Percentiles rank a stretch among this genome's conserved stretches.
Evolutionary conservation across 1,284 basidiomycete species (phyloP).

Genomic region (Malassezia yamatoensis): DNA sequence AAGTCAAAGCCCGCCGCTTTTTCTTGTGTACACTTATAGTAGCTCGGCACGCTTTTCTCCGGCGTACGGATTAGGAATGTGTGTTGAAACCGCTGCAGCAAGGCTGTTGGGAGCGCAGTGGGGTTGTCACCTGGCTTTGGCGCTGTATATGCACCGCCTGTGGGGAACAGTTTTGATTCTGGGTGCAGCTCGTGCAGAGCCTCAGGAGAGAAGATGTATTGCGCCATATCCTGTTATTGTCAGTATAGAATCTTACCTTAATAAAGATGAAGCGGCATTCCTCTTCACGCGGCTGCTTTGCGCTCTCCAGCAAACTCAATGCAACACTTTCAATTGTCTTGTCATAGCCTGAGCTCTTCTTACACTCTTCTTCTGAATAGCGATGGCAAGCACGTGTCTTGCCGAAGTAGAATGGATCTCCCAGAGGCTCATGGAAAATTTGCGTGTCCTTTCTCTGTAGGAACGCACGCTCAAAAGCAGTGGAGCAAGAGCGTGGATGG

Average conservation of each 20-base stretch:
- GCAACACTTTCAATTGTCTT: slow-evolving; percentile 22
- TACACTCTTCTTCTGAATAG: slow-evolving; percentile 29
- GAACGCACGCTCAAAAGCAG: slow-evolving; percentile 39
- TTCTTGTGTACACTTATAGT: slow-evolving; percentile 43
- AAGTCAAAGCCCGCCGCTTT: slow-evolving; percentile 38
- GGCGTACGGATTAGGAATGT: slow-evolving; percentile 45
- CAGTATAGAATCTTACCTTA: slow-evolving; percentile 15
- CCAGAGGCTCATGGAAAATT: slow-evolving; percentile 38
- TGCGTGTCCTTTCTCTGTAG: slow-evolving; percentile 36
- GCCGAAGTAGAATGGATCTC: slow-evolving; percentile 36
- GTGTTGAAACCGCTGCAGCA: slow-evolving; percentile 38
- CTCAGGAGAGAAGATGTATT: slow-evolving; percentile 31
- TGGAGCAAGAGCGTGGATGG: slow-evolving; percentile 33
- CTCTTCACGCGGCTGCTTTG: slow-evolving; percentile 15
- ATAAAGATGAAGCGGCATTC: slow-evolving; percentile 35
- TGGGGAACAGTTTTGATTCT: slow-evolving; percentile 31
- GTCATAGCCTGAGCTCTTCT: slow-evolving; percentile 23
- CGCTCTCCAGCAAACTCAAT: slow-evolving; percentile 19
- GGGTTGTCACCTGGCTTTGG: slow-evolving; percentile 39
- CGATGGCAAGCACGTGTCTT: slow-evolving; percentile 26
- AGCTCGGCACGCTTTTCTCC: slow-evolving; percentile 35
- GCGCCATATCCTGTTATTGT: slow-evolving; percentile 32
- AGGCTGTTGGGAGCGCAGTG: slow-evolving; percentile 33
- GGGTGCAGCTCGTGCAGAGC: slow-evolving; percentile 31
- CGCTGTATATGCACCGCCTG: background rate